Conservation (phyloP, 169 alveolate genomes). For the Plasmodium reichenowi region DNA sequence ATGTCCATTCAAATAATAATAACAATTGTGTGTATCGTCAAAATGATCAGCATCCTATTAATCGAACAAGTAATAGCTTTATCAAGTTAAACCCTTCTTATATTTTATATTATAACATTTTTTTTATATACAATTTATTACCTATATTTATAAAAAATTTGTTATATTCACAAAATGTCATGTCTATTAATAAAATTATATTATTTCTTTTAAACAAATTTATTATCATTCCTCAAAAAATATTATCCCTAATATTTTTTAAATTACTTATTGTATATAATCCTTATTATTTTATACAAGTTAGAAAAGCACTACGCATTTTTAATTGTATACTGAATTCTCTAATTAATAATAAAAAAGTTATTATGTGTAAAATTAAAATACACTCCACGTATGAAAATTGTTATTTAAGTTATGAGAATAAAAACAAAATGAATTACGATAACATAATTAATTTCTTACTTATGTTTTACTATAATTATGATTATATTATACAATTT, state of each 20-base stretch:
- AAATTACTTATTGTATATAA: constrained; percentile 67
- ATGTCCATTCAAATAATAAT: too few species aligned
- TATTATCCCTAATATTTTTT: constrained; percentile 49
- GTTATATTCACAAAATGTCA: constrained; percentile 57
- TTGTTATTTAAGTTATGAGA: constrained; percentile 70
- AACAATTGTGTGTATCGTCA: too few species aligned
- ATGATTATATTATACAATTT: constrained; percentile 63
- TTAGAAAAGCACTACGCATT: constrained; percentile 57
- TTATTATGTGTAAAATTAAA: constrained; percentile 70
- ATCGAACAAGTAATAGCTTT: constrained; percentile 4
- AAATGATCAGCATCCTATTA: neutral
- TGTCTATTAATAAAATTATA: constrained; percentile 67
- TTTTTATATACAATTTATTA: constrained; percentile 55
- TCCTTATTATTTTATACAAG: constrained; percentile 65
- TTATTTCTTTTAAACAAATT: constrained; percentile 52
- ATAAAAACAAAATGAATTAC: constrained; percentile 64
- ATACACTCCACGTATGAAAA: constrained; percentile 52
- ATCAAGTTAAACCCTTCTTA: constrained; percentile 60
- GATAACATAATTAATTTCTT: constrained; percentile 58
- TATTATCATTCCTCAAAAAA: constrained; percentile 70
- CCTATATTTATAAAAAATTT: constrained; percentile 70
- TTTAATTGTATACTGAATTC: constrained; percentile 35
- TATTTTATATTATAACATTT: constrained; percentile 52
- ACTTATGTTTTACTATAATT: constrained; percentile 45
- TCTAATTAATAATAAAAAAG: constrained; percentile 28